A percentile compares a stretch with the other conserved stretches of the same genome.
These are phyloP conservation scores for Fraxinus latifolia DNA, from an alignment of 305 asterid species.

Conservation along the genomic window DNA sequence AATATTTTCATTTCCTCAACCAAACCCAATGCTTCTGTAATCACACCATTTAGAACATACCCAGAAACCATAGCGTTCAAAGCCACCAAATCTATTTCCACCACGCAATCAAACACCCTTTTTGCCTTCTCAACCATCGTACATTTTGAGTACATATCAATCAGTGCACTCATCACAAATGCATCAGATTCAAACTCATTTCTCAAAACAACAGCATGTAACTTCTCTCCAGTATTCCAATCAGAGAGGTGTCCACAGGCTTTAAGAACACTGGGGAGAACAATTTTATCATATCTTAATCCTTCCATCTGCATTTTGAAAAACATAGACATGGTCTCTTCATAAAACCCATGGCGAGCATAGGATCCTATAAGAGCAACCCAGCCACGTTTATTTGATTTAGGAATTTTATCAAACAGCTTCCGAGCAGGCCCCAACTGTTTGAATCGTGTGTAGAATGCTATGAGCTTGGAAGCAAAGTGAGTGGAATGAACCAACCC, in stretches of 20 bases:
- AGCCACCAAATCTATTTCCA: conserved; percentile 48
- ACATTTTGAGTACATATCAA: conserved; percentile 65
- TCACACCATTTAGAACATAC: conserved; percentile 40
- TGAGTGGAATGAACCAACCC: conserved; percentile 39
- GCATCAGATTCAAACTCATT: conserved; percentile 42
- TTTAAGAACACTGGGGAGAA: conserved; percentile 60
- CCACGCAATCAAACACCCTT: conserved; percentile 46
- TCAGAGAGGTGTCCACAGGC: conserved; percentile 55
- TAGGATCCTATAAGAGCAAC: conserved; percentile 49
- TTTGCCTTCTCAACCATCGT: conserved; percentile 43
- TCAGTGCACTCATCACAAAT: conserved; percentile 50
- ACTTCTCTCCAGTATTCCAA: conserved; percentile 33
- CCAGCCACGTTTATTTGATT: conserved; percentile 46
- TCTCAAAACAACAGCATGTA: conserved; percentile 46
- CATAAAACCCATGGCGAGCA: conserved; percentile 43
- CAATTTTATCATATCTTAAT: conserved; percentile 34
- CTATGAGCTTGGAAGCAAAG: conserved; percentile 45
- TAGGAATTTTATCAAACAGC: conserved; percentile 64
- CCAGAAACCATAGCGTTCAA: conserved; percentile 65
- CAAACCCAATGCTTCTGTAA: conserved; percentile 35
- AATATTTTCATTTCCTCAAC: conserved; percentile 41
- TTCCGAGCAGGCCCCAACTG: conserved; percentile 41
- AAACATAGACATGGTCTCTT: conserved; percentile 43
- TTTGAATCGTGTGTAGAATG: conserved; percentile 40
- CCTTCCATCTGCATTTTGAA: conserved; percentile 41